Evolutionary conservation across 1,139 yeast species (phyloP).

Genomic region (Blastobotrys indianensis): DNA sequence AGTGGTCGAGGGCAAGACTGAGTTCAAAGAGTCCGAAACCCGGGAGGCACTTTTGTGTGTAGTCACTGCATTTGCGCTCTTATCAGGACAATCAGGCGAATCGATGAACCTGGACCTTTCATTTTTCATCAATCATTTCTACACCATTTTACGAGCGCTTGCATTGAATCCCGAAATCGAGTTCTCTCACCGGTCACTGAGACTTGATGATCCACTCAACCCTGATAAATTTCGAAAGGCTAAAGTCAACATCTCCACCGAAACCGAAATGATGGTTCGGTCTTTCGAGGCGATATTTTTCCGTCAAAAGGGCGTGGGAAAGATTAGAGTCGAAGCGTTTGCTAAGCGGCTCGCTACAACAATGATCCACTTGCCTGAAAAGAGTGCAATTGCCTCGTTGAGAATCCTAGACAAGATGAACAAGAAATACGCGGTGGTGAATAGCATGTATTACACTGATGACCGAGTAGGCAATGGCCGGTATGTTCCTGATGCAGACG

Average conservation of each 20-base stretch:
- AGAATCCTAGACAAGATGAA: conserved; percentile 73
- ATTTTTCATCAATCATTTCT: conserved; percentile 67
- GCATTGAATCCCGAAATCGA: conserved; percentile 81
- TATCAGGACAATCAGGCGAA: conserved; percentile 61
- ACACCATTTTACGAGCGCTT: conserved; percentile 57
- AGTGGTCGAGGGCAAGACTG: conserved; percentile 38
- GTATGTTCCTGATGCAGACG: conserved; percentile 59
- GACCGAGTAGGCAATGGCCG: conserved; percentile 79
- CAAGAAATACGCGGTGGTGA: conserved; percentile 57
- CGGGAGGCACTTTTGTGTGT: conserved; percentile 77
- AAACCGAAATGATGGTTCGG: conserved; percentile 72
- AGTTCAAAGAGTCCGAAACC: conserved; percentile 37
- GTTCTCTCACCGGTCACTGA: conserved; percentile 70
- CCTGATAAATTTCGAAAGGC: conserved; percentile 40
- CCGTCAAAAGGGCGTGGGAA: conserved; percentile 66
- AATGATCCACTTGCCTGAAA: conserved; percentile 76
- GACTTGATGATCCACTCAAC: conserved; percentile 69
- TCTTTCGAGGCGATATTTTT: conserved; percentile 79
- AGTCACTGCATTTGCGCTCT: conserved; percentile 83
- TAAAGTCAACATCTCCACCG: conserved; percentile 75
- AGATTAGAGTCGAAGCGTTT: conserved; percentile 72
- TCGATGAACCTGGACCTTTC: conserved; percentile 36
- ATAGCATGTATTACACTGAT: conserved; percentile 77
- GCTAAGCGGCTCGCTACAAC: conserved; percentile 69
- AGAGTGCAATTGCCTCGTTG: conserved; percentile 69